Percentiles rank a stretch among this genome's conserved stretches.
Evolutionary conservation across 352 stramenopile species (phyloP).

Genomic region (Phytopythium ostracodes): DNA sequence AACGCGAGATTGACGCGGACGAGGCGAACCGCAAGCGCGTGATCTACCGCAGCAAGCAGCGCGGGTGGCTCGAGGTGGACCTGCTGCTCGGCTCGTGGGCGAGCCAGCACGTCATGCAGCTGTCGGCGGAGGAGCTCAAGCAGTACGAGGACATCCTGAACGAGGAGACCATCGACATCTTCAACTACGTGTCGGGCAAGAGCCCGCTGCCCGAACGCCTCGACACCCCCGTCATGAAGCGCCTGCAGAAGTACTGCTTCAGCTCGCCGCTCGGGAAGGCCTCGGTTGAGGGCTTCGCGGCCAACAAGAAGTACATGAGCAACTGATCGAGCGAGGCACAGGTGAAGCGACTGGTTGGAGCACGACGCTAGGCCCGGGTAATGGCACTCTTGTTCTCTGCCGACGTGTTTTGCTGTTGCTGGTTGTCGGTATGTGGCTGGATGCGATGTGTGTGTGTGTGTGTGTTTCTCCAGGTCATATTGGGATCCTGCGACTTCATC

Average conservation of each 20-base stretch:
- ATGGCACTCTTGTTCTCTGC: neutral
- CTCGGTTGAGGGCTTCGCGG: conserved; percentile 56
- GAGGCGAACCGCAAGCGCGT: conserved; percentile 88
- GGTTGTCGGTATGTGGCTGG: neutral
- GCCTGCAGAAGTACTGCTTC: conserved; percentile 89
- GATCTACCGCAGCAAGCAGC: conserved; percentile 95
- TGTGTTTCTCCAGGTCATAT: neutral
- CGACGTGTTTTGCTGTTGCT: neutral
- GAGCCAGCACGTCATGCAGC: conserved; percentile 84
- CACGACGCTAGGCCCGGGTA: neutral
- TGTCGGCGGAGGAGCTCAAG: conserved; percentile 81
- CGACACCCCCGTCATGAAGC: conserved; percentile 88
- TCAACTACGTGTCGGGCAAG: conserved; percentile 95
- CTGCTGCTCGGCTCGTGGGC: conserved; percentile 94
- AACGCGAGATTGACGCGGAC: conserved; percentile 42
- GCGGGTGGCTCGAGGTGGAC: conserved; percentile 95
- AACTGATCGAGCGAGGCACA: conserved; percentile 34
- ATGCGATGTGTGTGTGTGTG: neutral
- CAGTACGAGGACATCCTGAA: conserved; percentile 97
- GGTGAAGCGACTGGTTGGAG: no score
- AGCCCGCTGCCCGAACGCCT: conserved; percentile 73
- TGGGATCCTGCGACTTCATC: neutral
- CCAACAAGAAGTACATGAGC: conserved; percentile 86
- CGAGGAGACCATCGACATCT: conserved; percentile 98
- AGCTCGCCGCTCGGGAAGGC: conserved; percentile 89